Conservation (phyloP, 768 basidiomycete species). For the Naganishia randhawae region DNA sequence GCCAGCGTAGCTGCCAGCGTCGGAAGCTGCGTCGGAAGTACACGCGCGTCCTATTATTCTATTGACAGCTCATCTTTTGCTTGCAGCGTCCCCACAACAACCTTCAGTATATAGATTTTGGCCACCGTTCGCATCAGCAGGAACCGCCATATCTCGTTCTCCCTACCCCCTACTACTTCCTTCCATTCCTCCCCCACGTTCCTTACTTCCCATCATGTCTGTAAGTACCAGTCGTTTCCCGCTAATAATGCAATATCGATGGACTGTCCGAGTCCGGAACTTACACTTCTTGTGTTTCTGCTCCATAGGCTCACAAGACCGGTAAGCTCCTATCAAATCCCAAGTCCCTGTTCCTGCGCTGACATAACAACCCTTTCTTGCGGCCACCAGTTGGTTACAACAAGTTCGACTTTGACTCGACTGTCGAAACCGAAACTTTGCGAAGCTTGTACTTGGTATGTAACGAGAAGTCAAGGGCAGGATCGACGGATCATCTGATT, state of each 20-base stretch:
- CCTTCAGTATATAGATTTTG: constrained; percentile 1
- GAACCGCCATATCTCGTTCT: background rate
- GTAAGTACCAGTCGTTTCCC: background rate
- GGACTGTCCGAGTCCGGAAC: background rate
- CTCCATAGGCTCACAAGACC: constrained; percentile 22
- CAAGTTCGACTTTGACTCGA: constrained; percentile 85
- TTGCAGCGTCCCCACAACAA: no score
- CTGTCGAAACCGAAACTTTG: constrained; percentile 71
- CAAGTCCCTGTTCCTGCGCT: background rate
- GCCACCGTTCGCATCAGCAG: background rate
- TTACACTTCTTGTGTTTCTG: background rate
- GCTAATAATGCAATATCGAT: background rate
- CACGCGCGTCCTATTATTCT: background rate
- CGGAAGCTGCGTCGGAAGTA: background rate
- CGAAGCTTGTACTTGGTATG: constrained; percentile 73
- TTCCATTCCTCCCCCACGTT: constrained; percentile 10
- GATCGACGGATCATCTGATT: background rate
- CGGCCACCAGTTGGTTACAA: constrained; percentile 64
- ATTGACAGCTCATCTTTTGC: background rate
- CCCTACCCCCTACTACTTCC: background rate
- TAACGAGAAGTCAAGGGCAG: background rate
- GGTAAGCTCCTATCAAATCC: constrained; percentile 1
- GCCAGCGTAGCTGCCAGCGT: background rate
- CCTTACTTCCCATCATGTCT: constrained; percentile 20
- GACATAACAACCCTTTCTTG: background rate